These are phyloP conservation scores for Candida maltosa DNA, from an alignment of 805 yeast genomes.

Conservation along the genomic window DNA sequence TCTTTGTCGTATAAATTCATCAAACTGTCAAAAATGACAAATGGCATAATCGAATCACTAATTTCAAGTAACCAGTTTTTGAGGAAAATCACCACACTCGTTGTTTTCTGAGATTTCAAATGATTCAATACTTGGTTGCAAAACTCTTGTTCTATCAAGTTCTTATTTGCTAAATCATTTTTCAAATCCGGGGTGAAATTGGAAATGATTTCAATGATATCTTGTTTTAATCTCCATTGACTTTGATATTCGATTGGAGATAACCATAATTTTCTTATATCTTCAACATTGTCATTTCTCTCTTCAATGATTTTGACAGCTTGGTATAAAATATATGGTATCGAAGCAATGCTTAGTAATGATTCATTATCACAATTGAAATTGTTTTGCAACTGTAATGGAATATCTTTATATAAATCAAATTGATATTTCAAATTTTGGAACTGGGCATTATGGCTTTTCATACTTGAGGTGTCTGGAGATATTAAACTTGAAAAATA, in stretches of 20 bases:
- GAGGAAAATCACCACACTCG: constrained; percentile 25
- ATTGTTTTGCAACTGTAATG: constrained; percentile 27
- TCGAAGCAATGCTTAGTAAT: constrained; percentile 24
- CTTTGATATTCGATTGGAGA: constrained; percentile 16
- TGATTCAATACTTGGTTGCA: constrained; percentile 14
- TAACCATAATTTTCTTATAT: constrained; percentile 19
- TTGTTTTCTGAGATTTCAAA: constrained; percentile 7
- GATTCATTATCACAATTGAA: constrained; percentile 11
- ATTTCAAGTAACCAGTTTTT: constrained; percentile 41
- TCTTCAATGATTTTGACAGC: constrained; percentile 18
- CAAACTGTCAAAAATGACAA: constrained; percentile 34
- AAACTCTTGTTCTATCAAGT: constrained; percentile 19
- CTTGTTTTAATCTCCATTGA: constrained; percentile 30
- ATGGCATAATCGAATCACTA: constrained; percentile 40
- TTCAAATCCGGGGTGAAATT: neutral
- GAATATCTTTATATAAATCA: constrained; percentile 38
- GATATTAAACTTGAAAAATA: constrained; percentile 34
- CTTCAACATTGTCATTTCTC: constrained; percentile 5
- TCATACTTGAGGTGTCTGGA: constrained; percentile 15
- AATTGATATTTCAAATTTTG: constrained; percentile 37
- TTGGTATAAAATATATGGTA: constrained; percentile 28
- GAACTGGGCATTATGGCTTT: constrained; percentile 24
- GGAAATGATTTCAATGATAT: constrained; percentile 2
- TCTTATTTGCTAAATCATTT: constrained; percentile 15
- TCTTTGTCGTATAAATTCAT: constrained; percentile 14